Evolutionary conservation across 441 rosid species (phyloP), one percentile per base, ranked within the genome.

Genomic region (Populus trichocarpa): DNA sequence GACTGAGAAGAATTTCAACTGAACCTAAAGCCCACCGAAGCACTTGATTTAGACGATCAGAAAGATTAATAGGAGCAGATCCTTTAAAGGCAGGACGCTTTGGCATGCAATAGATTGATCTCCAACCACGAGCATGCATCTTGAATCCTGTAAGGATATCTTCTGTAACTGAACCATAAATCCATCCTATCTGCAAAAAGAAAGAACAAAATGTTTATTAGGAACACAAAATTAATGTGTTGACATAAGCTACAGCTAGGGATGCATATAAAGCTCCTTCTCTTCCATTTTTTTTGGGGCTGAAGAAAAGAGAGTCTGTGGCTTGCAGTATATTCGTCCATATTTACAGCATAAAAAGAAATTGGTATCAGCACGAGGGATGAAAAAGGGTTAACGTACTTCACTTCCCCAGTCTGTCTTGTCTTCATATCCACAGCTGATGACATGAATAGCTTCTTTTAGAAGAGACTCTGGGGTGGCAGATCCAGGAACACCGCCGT

Each of bases 101-200:
- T 2, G 99, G 99, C 94, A 96, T 94, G 83, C 99, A 96, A 87
- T 96, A 96, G 84, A 96, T 92, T 77, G 99, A 96, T 78, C 93
- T 88, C 99, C 99, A 94, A 53, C 99, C 99, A 32, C 98, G 98
- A 63, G 98, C 98, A 83, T 96, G 99, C 99, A 96, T 96, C 88
- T 96, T 94, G 85, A 94, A 96, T 85, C 99, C 99, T 16, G 98
- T 96, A 73, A 96, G 88, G 82, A 96, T 96, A 91, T 94, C 98
- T 87, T 96, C 98, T 61, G 98, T 96, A 25, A 96, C 99, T 22
- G 99, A 96, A 81, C 99, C 99, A 83, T 96, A 96, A 64, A 96
- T 96, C 99, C 99, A 97, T 76, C 99, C 99, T 75, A 97, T 95
- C 99, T 96, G 89, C 88, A 84, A 67, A 76, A 68, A 18, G 63